Conservation (phyloP, 164 flowering plant species). For the Paratinospora sagittata region DNA sequence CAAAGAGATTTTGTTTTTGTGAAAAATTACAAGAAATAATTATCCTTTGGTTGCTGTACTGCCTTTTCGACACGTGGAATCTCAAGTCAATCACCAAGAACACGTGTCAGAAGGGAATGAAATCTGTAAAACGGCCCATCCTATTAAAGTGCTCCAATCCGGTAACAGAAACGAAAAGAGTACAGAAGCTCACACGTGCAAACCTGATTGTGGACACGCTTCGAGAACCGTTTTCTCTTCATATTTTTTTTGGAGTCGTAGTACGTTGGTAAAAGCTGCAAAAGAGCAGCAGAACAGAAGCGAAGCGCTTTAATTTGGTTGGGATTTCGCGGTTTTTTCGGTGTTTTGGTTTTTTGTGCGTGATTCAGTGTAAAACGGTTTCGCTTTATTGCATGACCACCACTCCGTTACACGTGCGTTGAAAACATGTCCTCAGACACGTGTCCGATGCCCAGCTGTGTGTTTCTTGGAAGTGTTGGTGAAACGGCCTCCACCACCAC, state of each 20-base stretch:
- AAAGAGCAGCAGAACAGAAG: neutral
- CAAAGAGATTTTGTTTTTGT: no score
- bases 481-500: neutral
- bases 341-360: slow-evolving; percentile 1
- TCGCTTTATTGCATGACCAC: neutral
- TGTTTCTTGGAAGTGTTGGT: neutral
- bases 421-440: neutral
- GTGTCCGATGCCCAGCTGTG: neutral
- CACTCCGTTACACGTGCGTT: neutral
- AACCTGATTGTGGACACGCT: no score
- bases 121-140: no score
- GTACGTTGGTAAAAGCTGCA: neutral
- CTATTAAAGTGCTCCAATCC: no score
- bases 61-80: no score
- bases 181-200: neutral
- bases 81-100: no score
- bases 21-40: no score
- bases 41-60: no score
- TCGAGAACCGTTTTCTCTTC: neutral
- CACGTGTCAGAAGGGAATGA: no score
- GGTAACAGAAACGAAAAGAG: no score
- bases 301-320: no score
- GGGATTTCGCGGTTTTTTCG: neutral
- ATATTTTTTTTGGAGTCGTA: neutral
- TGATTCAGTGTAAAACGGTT: neutral